These are phyloP conservation scores for Solanum medicagineum DNA, from an alignment of 257 asterid species.

Conservation along the genomic window DNA sequence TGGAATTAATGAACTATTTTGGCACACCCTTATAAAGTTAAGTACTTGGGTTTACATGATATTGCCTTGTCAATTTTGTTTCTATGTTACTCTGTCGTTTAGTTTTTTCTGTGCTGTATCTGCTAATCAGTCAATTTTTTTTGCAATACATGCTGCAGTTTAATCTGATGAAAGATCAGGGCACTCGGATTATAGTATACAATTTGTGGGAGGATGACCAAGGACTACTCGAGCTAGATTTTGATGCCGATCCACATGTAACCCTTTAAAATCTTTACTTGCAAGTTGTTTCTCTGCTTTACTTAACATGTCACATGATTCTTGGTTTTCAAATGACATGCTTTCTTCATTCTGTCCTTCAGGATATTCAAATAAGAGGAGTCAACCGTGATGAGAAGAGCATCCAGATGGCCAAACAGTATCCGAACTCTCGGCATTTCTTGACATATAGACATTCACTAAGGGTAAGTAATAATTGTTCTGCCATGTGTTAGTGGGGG, in stretches of 20 bases:
- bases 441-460: slow-evolving; percentile 87
- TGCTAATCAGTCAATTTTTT: neutral
- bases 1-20: neutral
- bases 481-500: neutral
- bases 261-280: slow-evolving; percentile 5
- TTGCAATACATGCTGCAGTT: slow-evolving; percentile 30
- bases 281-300: neutral
- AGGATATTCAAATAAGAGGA: slow-evolving; percentile 97
- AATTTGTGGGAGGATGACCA: slow-evolving; percentile 98
- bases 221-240: slow-evolving; percentile 80
- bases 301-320: neutral
- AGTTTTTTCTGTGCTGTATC: neutral
- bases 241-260: slow-evolving; percentile 74
- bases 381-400: slow-evolving; percentile 86
- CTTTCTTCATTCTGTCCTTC: neutral
- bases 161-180: slow-evolving; percentile 60
- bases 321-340: neutral
- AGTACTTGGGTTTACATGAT: neutral
- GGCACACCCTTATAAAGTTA: neutral
- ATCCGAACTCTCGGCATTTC: slow-evolving; percentile 91
- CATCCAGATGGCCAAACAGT: slow-evolving; percentile 71
- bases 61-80: neutral
- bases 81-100: neutral
- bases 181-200: slow-evolving; percentile 77
- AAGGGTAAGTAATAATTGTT: slow-evolving; percentile 39